phyloP scores from a whole-genome alignment of 495 filamentous ascomycete species.

The Neurospora sp. region DNA sequence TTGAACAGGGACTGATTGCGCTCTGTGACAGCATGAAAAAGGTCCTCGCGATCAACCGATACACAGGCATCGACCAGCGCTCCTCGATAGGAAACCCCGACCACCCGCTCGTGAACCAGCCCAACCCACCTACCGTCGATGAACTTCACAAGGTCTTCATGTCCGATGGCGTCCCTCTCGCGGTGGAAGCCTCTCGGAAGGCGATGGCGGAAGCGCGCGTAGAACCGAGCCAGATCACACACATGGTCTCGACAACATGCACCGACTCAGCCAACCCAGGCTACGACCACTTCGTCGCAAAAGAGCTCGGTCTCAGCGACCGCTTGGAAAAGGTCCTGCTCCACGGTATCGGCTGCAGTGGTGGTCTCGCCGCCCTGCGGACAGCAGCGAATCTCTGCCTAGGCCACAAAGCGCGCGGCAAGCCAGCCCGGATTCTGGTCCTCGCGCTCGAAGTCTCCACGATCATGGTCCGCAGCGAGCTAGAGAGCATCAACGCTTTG shows the following conservation, averaged over 20 bases:
- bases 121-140: conserved; percentile 42
- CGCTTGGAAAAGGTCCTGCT: conserved; percentile 49
- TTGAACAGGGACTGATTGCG: neutral
- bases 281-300: conserved; percentile 53
- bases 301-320: conserved; percentile 38
- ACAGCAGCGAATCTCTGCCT: conserved; percentile 52
- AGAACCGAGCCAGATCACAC: conserved; percentile 44
- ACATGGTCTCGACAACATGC: conserved; percentile 56
- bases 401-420: conserved; percentile 40
- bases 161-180: conserved; percentile 47
- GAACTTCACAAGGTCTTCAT: conserved; percentile 47
- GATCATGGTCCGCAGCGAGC: conserved; percentile 46
- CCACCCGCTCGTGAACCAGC: conserved; percentile 45
- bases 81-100: conserved; percentile 48
- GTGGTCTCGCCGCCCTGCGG: conserved; percentile 52
- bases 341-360: conserved; percentile 55
- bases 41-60: conserved; percentile 52
- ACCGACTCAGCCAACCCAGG: conserved; percentile 61
- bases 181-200: conserved; percentile 46
- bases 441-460: conserved; percentile 53
- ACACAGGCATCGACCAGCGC: conserved; percentile 52
- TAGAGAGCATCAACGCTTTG: conserved; percentile 42
- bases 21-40: conserved; percentile 37
- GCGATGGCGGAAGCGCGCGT: conserved; percentile 47
- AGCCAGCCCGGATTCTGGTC: conserved; percentile 46